Evolutionary conservation across 495 filamentous ascomycete species (phyloP).

Genomic region (Penicillium atrosanguineum): DNA sequence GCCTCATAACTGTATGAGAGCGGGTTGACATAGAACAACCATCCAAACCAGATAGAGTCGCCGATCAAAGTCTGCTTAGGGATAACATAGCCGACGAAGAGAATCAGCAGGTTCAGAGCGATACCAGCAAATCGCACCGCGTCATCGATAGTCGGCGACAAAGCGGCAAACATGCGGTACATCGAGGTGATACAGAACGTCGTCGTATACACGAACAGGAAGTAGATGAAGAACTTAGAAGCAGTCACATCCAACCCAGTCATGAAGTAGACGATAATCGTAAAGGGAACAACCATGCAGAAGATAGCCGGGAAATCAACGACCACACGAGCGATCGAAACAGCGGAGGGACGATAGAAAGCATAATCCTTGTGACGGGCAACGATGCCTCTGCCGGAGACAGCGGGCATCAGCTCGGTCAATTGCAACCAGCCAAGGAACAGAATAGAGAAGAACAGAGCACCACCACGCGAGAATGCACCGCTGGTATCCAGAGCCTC

Average conservation of each 20-base stretch:
- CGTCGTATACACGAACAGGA: constrained; percentile 66
- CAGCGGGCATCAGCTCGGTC: constrained; percentile 67
- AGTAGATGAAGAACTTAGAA: constrained; percentile 72
- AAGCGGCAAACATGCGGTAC: constrained; percentile 73
- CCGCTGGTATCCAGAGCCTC: constrained; percentile 62
- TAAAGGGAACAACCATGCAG: constrained; percentile 61
- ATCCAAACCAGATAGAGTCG: constrained; percentile 74
- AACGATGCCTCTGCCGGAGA: constrained; percentile 61
- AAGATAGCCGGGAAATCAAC: constrained; percentile 67
- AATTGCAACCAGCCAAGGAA: constrained; percentile 77
- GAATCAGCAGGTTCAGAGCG: constrained; percentile 62
- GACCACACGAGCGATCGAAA: constrained; percentile 64
- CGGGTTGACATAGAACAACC: constrained; percentile 75
- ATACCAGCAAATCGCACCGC: constrained; percentile 70
- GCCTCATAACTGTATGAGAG: constrained; percentile 72
- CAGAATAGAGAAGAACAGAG: constrained; percentile 70
- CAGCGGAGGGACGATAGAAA: constrained; percentile 76
- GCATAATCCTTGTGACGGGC: constrained; percentile 67
- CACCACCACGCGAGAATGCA: constrained; percentile 66
- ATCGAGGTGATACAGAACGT: constrained; percentile 67
- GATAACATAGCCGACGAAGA: constrained; percentile 82
- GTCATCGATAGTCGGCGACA: constrained; percentile 70
- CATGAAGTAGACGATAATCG: constrained; percentile 69
- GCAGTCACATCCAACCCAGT: constrained; percentile 59
- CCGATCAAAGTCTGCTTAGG: constrained; percentile 61